Conservation (phyloP, 257 asterid genomes). For the Phtheirospermum japonicum region DNA sequence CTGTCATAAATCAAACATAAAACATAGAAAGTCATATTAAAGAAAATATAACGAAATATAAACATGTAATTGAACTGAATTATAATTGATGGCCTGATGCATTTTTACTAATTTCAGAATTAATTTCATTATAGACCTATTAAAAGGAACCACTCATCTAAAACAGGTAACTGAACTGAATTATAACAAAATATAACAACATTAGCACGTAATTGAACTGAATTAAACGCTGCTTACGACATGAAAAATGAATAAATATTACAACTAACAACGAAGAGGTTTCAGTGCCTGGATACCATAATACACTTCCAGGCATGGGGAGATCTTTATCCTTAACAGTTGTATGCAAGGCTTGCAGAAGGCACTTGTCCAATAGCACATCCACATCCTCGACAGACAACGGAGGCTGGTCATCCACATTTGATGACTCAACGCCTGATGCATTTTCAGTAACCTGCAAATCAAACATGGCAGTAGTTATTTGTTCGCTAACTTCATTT, state of each 20-base stretch:
- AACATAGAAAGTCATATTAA: too few species aligned
- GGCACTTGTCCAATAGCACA: constrained; percentile 74
- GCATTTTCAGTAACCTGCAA: constrained; percentile 50
- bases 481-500: constrained; percentile 50
- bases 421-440: constrained; percentile 40
- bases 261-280: constrained; percentile 14
- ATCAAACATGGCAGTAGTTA: constrained; percentile 45
- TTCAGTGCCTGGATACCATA: constrained; percentile 56
- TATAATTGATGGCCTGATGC: too few species aligned
- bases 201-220: background rate
- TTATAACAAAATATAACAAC: constrained; percentile 12
- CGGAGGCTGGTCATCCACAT: constrained; percentile 45
- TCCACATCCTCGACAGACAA: constrained; percentile 75
- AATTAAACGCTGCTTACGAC: too few species aligned
- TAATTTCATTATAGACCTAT: background rate
- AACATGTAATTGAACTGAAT: too few species aligned
- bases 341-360: constrained; percentile 81
- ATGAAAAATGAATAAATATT: background rate
- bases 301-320: constrained; percentile 83
- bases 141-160: constrained; percentile 8
- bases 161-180: constrained; percentile 2
- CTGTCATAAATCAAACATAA: too few species aligned
- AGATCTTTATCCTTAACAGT: constrained; percentile 83
- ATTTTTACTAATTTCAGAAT: background rate
- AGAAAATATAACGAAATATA: too few species aligned